Evolutionary conservation across 176 grass and related monocot species (phyloP).

Genomic region (Zoysia japonica): DNA sequence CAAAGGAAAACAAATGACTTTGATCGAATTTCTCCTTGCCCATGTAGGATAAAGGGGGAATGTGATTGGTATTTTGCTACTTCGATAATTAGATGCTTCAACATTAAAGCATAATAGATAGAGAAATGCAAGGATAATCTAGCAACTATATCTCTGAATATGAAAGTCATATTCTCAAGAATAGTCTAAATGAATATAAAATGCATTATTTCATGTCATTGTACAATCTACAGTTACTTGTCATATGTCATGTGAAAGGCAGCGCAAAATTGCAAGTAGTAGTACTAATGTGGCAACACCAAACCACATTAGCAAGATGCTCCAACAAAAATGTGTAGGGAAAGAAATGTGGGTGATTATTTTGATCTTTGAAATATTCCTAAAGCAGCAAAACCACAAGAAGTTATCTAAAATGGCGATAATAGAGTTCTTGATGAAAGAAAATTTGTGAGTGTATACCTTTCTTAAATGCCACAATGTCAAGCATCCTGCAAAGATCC

Average conservation of each 20-base stretch:
- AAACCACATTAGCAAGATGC: background rate
- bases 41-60: background rate
- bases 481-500: constrained; percentile 81
- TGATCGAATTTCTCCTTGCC: too few species aligned
- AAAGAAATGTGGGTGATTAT: background rate
- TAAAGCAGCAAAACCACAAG: too few species aligned
- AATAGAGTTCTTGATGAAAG: background rate
- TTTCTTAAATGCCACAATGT: constrained; percentile 71
- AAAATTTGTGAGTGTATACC: constrained; percentile 44
- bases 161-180: background rate
- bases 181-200: background rate
- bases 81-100: background rate
- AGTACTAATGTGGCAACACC: background rate
- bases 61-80: background rate
- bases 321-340: background rate
- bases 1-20: too few species aligned
- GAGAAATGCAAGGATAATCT: background rate
- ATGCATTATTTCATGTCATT: background rate
- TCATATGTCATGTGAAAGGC: background rate
- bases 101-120: background rate
- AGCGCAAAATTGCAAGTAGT: background rate
- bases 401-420: too few species aligned
- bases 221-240: background rate
- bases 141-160: background rate
- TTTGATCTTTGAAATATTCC: too few species aligned